Conservation (phyloP, 2,329 filamentous ascomycete species). For the Talaromyces sp. region DNA sequence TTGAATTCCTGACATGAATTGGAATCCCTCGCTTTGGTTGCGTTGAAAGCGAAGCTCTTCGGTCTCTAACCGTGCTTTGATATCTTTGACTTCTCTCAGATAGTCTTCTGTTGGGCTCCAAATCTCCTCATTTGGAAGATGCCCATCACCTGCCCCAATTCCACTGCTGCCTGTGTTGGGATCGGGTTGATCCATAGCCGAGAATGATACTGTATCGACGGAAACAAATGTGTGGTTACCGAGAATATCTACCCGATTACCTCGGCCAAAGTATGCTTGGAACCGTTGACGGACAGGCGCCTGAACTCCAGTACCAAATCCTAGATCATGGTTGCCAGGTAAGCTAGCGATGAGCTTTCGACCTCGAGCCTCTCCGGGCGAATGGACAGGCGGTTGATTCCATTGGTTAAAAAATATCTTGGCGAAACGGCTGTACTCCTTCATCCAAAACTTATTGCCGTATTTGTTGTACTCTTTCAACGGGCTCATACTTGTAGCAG, state of each 20-base stretch:
- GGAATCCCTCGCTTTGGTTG: conserved; percentile 53
- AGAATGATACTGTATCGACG: conserved; percentile 81
- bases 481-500: conserved; percentile 54
- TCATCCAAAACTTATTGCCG: conserved; percentile 75
- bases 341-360: conserved; percentile 77
- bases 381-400: conserved; percentile 52
- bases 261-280: conserved; percentile 79
- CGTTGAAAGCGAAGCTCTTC: conserved; percentile 63
- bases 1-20: conserved; percentile 56
- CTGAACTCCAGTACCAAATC: conserved; percentile 83
- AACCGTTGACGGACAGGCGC: conserved; percentile 76
- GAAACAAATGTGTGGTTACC: conserved; percentile 96
- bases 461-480: conserved; percentile 70
- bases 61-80: conserved; percentile 63
- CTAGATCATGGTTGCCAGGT: conserved; percentile 92
- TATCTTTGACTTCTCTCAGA: conserved; percentile 58
- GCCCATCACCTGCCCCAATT: conserved; percentile 42
- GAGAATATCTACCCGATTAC: conserved; percentile 85
- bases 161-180: conserved; percentile 41
- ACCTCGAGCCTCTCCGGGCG: conserved; percentile 58
- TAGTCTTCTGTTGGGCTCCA: conserved; percentile 75
- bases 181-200: conserved; percentile 60
- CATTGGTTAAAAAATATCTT: conserved; percentile 74
- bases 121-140: conserved; percentile 55
- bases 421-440: conserved; percentile 82